Conservation (phyloP, 768 basidiomycete genomes). For the Russula compacta region DNA sequence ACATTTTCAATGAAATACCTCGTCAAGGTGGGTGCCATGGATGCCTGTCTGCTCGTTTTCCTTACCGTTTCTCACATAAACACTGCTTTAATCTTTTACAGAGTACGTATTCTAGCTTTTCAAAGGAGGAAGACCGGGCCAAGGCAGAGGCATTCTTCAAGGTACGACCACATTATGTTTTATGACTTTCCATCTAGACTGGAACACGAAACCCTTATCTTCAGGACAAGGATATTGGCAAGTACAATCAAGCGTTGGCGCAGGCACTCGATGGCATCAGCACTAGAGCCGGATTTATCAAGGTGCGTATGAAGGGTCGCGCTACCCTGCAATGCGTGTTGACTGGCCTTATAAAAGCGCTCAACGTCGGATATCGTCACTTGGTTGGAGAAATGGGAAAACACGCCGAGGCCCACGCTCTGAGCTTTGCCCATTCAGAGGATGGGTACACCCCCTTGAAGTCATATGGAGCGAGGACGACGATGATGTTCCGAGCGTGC, state of each 20-base stretch:
- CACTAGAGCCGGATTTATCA: slow-evolving; percentile 9
- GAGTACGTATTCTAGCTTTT: slow-evolving; percentile 3
- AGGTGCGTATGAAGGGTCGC: slow-evolving; percentile 1
- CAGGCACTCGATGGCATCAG: slow-evolving; percentile 17
- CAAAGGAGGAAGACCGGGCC: slow-evolving; percentile 6
- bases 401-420: not conserved
- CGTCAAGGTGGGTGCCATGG: not conserved
- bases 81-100: not conserved
- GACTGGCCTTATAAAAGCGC: slow-evolving; percentile 3
- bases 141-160: slow-evolving; percentile 17
- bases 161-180: not conserved
- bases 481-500: too few species aligned
- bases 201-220: not conserved
- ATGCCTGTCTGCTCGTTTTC: not conserved
- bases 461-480: too few species aligned
- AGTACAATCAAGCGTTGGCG: slow-evolving; percentile 16
- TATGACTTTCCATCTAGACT: not conserved
- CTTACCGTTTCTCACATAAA: not conserved
- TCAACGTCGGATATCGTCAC: slow-evolving; percentile 12
- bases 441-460: not conserved
- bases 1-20: slow-evolving; percentile 13
- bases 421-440: not conserved
- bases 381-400: slow-evolving; percentile 18
- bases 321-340: not conserved
- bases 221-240: slow-evolving; percentile 16